phyloP scores from a whole-genome alignment of 441 rosid genomes.

The Euphorbia corollata region DNA sequence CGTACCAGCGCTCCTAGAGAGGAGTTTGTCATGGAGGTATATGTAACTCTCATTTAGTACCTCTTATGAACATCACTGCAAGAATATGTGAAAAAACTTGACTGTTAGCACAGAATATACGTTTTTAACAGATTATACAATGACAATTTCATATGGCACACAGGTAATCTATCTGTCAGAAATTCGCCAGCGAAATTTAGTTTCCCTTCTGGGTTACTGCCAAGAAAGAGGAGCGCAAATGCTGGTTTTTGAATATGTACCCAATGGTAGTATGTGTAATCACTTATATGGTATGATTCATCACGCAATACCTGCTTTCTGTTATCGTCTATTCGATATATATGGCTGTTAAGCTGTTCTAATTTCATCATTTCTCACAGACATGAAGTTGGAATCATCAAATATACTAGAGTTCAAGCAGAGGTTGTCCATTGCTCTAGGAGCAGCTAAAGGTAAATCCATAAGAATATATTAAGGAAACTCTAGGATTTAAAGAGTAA shows the following conservation, averaged over 20 bases:
- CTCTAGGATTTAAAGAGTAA: not conserved
- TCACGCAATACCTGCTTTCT: not conserved
- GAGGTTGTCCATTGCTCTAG: slow-evolving; percentile 52
- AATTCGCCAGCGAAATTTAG: slow-evolving; percentile 52
- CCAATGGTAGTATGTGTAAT: slow-evolving; percentile 49
- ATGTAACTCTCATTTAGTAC: slow-evolving; percentile 4
- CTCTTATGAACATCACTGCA: too few species aligned
- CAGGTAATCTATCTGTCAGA: slow-evolving; percentile 49
- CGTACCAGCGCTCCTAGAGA: slow-evolving; percentile 28
- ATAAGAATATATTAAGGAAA: slow-evolving; percentile 8
- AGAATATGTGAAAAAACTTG: too few species aligned
- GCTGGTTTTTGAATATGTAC: slow-evolving; percentile 47
- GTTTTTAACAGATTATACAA: too few species aligned
- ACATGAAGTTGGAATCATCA: slow-evolving; percentile 30
- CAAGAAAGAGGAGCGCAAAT: slow-evolving; percentile 45
- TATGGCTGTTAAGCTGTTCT: not conserved
- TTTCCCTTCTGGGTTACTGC: slow-evolving; percentile 52
- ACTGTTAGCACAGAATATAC: too few species aligned
- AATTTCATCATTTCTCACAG: slow-evolving; percentile 22
- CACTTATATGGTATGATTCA: slow-evolving; percentile 42
- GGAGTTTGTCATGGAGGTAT: slow-evolving; percentile 47
- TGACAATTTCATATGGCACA: slow-evolving; percentile 19
- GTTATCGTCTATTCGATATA: slow-evolving; percentile 6
- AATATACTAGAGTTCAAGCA: slow-evolving; percentile 53
- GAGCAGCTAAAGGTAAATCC: slow-evolving; percentile 62